A percentile compares a stretch with the other conserved stretches of the same genome.
phyloP scores from a whole-genome alignment of 371 early-diverging fungal species.

The Rhizopus sp. region DNA sequence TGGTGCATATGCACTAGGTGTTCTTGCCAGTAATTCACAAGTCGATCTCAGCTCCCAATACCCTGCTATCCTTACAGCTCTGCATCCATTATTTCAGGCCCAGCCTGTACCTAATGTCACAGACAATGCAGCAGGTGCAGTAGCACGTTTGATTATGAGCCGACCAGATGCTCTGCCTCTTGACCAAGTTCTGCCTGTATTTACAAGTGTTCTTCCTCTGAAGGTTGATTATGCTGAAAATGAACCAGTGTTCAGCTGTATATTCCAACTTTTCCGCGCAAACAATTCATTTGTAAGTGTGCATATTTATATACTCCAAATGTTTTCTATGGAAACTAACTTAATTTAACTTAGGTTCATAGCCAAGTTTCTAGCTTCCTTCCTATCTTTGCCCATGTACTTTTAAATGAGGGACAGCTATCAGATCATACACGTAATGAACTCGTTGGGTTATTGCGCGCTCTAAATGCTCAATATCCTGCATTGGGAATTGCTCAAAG shows the following conservation, averaged over 20 bases:
- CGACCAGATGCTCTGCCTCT: slow-evolving; percentile 73
- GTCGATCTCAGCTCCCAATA: slow-evolving; percentile 75
- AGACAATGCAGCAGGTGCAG: slow-evolving; percentile 92
- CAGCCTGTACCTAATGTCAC: slow-evolving; percentile 66
- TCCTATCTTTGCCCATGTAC: slow-evolving; percentile 48
- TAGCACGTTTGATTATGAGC: slow-evolving; percentile 77
- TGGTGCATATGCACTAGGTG: slow-evolving; percentile 83
- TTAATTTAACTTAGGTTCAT: slow-evolving; percentile 7
- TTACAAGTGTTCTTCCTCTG: slow-evolving; percentile 73
- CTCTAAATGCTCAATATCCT: slow-evolving; percentile 47
- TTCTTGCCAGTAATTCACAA: slow-evolving; percentile 68
- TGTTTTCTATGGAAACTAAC: slow-evolving; percentile 31
- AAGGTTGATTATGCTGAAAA: slow-evolving; percentile 84
- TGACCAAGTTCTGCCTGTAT: slow-evolving; percentile 72
- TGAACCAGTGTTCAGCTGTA: slow-evolving; percentile 72
- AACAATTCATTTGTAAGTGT: slow-evolving; percentile 51
- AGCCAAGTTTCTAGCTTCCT: slow-evolving; percentile 26
- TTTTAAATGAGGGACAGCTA: slow-evolving; percentile 59
- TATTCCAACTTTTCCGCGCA: slow-evolving; percentile 66
- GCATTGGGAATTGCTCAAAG: slow-evolving; percentile 21
- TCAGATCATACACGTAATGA: slow-evolving; percentile 54
- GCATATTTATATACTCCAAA: neutral
- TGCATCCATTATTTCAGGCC: slow-evolving; percentile 74
- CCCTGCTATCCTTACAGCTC: slow-evolving; percentile 64
- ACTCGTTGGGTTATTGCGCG: slow-evolving; percentile 60